Conservation (phyloP, 2,329 filamentous ascomycete species). For the Pseudocercospora vitis region DNA sequence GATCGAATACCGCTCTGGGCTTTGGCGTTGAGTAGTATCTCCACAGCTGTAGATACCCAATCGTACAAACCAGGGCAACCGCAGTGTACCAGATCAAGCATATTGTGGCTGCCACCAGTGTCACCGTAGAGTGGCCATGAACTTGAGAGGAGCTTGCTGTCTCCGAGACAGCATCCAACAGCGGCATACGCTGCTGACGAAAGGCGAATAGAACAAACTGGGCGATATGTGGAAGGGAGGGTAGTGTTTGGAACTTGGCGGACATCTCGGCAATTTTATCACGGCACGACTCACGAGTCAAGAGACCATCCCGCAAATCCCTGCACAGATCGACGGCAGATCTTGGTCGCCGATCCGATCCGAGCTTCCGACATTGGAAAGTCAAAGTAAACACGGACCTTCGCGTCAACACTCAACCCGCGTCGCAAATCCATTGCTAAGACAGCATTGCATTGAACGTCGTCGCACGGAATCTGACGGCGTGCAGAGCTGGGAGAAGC, state of each 20-base stretch:
- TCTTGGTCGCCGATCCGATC: no score
- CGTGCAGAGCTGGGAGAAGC: neutral
- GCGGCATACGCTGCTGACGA: slow-evolving; percentile 30
- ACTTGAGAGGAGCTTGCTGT: slow-evolving; percentile 17
- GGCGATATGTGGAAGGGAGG: neutral
- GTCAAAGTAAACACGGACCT: neutral
- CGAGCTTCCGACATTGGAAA: slow-evolving; percentile 1
- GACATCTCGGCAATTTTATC: neutral
- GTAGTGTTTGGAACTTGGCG: neutral
- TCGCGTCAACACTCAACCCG: slow-evolving; percentile 5
- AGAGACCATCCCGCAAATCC: no score
- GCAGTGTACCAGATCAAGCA: slow-evolving; percentile 42
- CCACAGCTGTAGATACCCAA: slow-evolving; percentile 62
- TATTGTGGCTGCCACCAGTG: slow-evolving; percentile 28
- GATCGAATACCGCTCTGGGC: slow-evolving; percentile 26
- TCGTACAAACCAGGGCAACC: slow-evolving; percentile 56
- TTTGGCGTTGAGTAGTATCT: slow-evolving; percentile 52
- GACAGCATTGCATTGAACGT: neutral
- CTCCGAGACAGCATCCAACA: slow-evolving; percentile 26
- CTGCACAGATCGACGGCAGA: no score
- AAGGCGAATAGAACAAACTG: neutral
- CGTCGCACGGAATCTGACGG: neutral
- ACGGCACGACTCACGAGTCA: neutral
- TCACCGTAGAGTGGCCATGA: slow-evolving; percentile 27
- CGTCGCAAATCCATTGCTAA: neutral